Evolutionary conservation across 176 grass and related monocot species (phyloP), one percentile per base, ranked within the genome.

Genomic region (Hsuehochloa calcarea): DNA sequence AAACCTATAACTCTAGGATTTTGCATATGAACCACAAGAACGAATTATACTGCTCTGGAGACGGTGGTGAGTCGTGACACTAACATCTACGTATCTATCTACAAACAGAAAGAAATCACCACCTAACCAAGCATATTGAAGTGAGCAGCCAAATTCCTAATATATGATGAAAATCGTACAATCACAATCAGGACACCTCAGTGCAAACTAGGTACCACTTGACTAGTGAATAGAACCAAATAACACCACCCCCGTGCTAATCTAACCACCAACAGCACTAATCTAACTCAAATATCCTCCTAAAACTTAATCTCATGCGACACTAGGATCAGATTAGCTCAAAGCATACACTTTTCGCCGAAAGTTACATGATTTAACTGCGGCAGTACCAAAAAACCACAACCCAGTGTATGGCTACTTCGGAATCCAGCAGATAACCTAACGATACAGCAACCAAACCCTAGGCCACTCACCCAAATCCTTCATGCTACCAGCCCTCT

Each of bases 401-500:
- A 43, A 0, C 5, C 4, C 12, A 85, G 72, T 27, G 10, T 27
- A 51, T 1, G 11, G 3, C 25, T 60, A 70, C 51, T 4, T 4
- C 5, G 29, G 12, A 85, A 68, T 3, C 8, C 64, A 78, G 46
- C 15, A n/a, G 34, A 29, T 25, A 68, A 19, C 15, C 67, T 10
- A 14, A 72, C 9, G 71, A 52, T 43, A 70, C 1, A 65, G 17
- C 23, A 81, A 56, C 54, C 81, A 84, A 92, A 94, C 69, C 83
- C 75, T 71, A 47, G 44, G 70, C 43, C 35, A 86, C 88, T 73
- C 82, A 95, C 96, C 96, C 78, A 98, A 67, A 89, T 98, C 96
- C 89, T 96, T 98, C 90, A 92, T 83, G 85, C 94, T 90, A 40
- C 86, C 74, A 16, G 94, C 92, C 82, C 85, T 95, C 38, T 81